Conservation (phyloP, 768 basidiomycete genomes). For the Pisolithus marmoratus region DNA sequence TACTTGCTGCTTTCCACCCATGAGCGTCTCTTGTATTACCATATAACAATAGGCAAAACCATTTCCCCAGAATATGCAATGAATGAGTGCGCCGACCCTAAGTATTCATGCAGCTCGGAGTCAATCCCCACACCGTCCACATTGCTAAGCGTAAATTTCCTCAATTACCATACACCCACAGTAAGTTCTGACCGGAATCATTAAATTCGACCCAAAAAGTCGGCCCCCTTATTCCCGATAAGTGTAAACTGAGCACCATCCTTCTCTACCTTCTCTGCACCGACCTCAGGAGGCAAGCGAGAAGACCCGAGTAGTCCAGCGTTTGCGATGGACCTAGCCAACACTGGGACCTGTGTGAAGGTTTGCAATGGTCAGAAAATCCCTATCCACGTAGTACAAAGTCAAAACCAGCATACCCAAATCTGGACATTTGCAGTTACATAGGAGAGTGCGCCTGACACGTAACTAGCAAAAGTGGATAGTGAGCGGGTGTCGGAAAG, state of each 20-base stretch:
- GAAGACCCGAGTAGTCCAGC: slow-evolving; percentile 54
- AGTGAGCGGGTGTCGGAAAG: neutral
- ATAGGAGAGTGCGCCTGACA: slow-evolving; percentile 34
- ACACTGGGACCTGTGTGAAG: slow-evolving; percentile 37
- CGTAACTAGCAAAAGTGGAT: slow-evolving; percentile 20
- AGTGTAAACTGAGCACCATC: slow-evolving; percentile 43
- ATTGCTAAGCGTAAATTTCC: no score
- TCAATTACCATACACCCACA: neutral
- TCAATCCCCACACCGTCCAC: no score
- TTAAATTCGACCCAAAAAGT: slow-evolving; percentile 29
- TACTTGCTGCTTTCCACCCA: no score
- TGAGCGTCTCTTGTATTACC: no score
- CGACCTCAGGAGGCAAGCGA: slow-evolving; percentile 38
- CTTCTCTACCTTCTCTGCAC: slow-evolving; percentile 35
- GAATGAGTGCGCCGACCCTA: no score
- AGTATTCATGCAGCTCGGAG: no score
- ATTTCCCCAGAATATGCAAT: no score
- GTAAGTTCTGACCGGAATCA: neutral
- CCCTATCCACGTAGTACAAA: neutral
- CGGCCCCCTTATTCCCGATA: slow-evolving; percentile 49
- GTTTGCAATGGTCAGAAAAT: neutral
- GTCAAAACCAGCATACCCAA: slow-evolving; percentile 27
- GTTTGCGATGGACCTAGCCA: slow-evolving; percentile 48
- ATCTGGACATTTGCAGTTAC: slow-evolving; percentile 39
- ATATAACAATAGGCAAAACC: no score